Conservation (phyloP, 306 rosid species). For the Vicia faba region DNA sequence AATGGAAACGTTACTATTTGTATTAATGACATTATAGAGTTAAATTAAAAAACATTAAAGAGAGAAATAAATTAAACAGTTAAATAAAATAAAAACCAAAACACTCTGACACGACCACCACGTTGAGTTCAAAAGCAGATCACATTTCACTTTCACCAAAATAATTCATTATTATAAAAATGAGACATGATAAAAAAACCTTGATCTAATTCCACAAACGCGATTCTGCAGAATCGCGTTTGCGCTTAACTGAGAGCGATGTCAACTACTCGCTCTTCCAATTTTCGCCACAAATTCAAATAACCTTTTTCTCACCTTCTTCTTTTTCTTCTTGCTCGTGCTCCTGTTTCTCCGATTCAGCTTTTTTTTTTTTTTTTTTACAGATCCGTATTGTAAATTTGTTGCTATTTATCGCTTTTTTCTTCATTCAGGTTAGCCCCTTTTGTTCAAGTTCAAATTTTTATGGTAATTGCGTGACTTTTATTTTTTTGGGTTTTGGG, state of each 20-base stretch:
- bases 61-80: neutral
- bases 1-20: neutral
- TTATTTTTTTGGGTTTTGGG: neutral
- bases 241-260: neutral
- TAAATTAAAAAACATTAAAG: neutral
- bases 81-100: neutral
- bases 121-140: slow-evolving; percentile 10
- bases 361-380: neutral
- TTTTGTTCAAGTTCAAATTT: neutral
- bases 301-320: neutral
- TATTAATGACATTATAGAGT: neutral
- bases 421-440: slow-evolving; percentile 15
- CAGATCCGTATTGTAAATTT: slow-evolving; percentile 35
- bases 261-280: neutral
- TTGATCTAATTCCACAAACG: neutral
- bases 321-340: neutral
- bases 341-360: slow-evolving; percentile 36
- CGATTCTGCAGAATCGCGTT: slow-evolving; percentile 8
- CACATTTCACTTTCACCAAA: neutral
- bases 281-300: neutral
- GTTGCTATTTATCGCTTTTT: slow-evolving; percentile 1
- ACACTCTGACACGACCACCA: neutral
- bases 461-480: neutral
- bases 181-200: neutral
- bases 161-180: neutral